Evolutionary conservation across 345 rosid genomes (phyloP).

Genomic region (Brassica incana): DNA sequence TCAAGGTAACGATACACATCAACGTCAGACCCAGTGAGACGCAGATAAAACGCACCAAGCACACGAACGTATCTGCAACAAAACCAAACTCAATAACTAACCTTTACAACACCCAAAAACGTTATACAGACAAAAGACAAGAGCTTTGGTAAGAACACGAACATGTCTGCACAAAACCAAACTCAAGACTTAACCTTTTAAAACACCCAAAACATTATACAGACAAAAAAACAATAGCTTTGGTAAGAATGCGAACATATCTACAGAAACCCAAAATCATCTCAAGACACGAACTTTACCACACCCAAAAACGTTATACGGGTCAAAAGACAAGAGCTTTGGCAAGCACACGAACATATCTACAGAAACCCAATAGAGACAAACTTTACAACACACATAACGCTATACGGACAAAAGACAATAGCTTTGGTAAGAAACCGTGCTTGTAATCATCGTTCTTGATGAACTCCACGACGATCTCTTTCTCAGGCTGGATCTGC

Average conservation of each 20-base stretch:
- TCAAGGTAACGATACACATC: constrained; percentile 84
- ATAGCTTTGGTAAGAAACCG: not conserved
- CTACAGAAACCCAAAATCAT: constrained; percentile 36
- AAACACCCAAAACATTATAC: not conserved
- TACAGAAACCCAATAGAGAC: not conserved
- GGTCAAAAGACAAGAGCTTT: not conserved
- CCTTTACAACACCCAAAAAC: not conserved
- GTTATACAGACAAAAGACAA: not conserved
- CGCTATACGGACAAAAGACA: not conserved
- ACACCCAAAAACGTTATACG: not conserved
- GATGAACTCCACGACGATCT: constrained; percentile 87
- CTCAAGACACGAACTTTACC: not conserved
- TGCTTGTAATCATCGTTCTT: constrained; percentile 94
- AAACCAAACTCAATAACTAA: constrained; percentile 11
- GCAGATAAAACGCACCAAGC: constrained; percentile 87
- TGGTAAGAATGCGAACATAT: constrained; percentile 51
- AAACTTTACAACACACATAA: not conserved
- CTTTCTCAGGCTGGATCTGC: constrained; percentile 94
- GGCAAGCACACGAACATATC: not conserved
- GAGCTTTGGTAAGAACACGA: not conserved
- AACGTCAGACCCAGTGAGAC: constrained; percentile 72
- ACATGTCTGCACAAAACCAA: constrained; percentile 54
- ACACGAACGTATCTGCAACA: constrained; percentile 70
- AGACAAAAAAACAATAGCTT: not conserved
- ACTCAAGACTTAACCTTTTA: not conserved